Base-by-base conservation (phyloP, 768 basidiomycete species). In the Mycena olivaceomarginata region DNA sequence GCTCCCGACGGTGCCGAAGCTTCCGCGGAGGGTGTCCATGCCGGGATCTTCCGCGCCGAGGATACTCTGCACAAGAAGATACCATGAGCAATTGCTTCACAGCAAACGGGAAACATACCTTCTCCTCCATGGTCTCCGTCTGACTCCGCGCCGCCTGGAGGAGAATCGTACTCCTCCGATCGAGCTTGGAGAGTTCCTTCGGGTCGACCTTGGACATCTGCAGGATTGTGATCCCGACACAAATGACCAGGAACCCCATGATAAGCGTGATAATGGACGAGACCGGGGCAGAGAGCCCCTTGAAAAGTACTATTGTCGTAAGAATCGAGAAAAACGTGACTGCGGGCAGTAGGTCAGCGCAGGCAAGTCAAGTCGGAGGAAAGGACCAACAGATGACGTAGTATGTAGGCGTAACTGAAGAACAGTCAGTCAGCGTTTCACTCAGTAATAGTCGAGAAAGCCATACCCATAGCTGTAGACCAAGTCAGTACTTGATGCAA, bases 201-300 rank as follows among this genome's bases (percentile, higher is more conserved):
- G 98, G 98, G 82, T 99, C 98, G 79, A 99, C 92, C 87, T 96
- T 96, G 84, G 95, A 96, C 92, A 98, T 94, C 86, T 99, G 98
- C 10, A 99, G 93, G 78, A 99, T 93, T 41, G 95, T 95, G 84
- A 99, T 99, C 22, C 98, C 98, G 25, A 96, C 86, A 82, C 95
- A 97, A 70, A 98, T 98, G 74, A 95, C 93, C 77, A 98, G 85
- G 89, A 99, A 99, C 10, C 93, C 98, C 90, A 98, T 91, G 37
- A 98, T 94, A 73, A 99, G 91, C 2, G 97, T 98, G 67, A 99
- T 90, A 69, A 99, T 97, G 79, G 95, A 92, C 2, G 91, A 86
- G 0, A 90, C 93, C 3, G 93, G 90, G 2, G 97, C 94, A 63
- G 94, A 88, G 73, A 99, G 92, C 56, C 98, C 98, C 88, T 97